Base-by-base conservation (phyloP, 768 basidiomycete genomes). In the Sporobolomyces phaffii region DNA sequence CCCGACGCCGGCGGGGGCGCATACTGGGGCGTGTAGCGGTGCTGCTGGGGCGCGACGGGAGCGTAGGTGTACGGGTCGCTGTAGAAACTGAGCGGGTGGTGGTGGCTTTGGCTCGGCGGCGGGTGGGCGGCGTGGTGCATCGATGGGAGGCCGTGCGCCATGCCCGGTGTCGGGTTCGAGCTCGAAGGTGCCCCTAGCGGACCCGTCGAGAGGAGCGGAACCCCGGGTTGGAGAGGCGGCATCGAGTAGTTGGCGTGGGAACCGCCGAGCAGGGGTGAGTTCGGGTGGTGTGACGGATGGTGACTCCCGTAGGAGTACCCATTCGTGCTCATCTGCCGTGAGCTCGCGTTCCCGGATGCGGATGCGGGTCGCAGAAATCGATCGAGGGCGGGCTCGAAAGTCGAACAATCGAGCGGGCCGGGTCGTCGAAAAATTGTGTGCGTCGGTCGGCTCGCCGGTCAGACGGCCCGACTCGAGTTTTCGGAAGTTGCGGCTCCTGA, bases 221-320 rank as follows among this genome's bases (percentile, higher is more conserved):
- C 41, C 22, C 51, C 43, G 2, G 54, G 43, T n/a, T 58, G 56
- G 31, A 58, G 18, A 7, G 56, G 43, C 29, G 56, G 41, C 43
- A 58, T 58, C 43, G 56, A 58, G 54, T 56, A 56, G 22, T 13
- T 31, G 20, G 53, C 22, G 11, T 43, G n/a, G 9, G 24, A 41
- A 5, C 13, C 34, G 36, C n/a, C 20, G 52, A 26, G n/a, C 9
- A 36, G 52, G 8, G 36, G 36, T 7, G 52, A 38, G 52, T 54
- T 28, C n/a, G 36, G 22, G 36, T 33, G 36, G 36, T 54, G 34
- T 2, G 36, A 6, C 3, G 36, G 36, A 13, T 54, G 52, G 52
- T 54, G 52, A 40, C 36, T 24, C 22, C 52, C 52, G 52, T 43
- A 57, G 24, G 54, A 31, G 54, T 57, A 57, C 24, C 54, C 54